phyloP scores from a whole-genome alignment of 2,329 filamentous ascomycete species.

The Sporothrix sp. region DNA sequence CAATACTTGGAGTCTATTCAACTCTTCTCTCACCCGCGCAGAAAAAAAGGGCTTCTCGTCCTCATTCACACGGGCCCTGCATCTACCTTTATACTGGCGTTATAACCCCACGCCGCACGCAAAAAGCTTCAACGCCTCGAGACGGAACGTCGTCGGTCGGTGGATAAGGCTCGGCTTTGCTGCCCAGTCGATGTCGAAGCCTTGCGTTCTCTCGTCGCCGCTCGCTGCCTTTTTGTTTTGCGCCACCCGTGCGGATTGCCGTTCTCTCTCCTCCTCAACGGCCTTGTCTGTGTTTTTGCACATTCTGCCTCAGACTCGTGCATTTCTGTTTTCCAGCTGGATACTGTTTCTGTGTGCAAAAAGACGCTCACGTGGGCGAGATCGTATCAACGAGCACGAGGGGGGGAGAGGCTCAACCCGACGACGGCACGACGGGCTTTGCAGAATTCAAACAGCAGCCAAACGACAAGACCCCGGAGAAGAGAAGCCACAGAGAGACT shows the following conservation, averaged over 20 bases:
- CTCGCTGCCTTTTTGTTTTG: slow-evolving; percentile 1
- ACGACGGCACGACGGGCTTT: not conserved
- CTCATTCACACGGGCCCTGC: not conserved
- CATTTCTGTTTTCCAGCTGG: not conserved
- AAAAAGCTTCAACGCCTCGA: not conserved
- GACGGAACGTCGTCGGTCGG: not conserved
- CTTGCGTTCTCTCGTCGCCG: not conserved
- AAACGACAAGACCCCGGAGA: not conserved
- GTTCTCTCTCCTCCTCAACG: not conserved
- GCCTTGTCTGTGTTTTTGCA: not conserved
- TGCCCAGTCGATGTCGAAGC: slow-evolving; percentile 7
- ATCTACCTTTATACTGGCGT: slow-evolving; percentile 5
- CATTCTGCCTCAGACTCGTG: not conserved
- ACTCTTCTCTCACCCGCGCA: too few relatives aligned
- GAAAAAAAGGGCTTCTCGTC: not conserved
- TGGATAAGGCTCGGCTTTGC: slow-evolving; percentile 3
- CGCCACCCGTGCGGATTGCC: not conserved
- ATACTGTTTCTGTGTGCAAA: too few relatives aligned
- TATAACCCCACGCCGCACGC: not conserved
- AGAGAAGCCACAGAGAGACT: not conserved
- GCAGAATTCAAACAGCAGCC: not conserved
- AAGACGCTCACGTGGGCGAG: not conserved
- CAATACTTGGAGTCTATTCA: too few relatives aligned
- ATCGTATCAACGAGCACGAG: not conserved
- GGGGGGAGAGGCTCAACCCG: not conserved